Base-by-base conservation (phyloP, 78 protist species). In the Creolimax fragrantissima region DNA sequence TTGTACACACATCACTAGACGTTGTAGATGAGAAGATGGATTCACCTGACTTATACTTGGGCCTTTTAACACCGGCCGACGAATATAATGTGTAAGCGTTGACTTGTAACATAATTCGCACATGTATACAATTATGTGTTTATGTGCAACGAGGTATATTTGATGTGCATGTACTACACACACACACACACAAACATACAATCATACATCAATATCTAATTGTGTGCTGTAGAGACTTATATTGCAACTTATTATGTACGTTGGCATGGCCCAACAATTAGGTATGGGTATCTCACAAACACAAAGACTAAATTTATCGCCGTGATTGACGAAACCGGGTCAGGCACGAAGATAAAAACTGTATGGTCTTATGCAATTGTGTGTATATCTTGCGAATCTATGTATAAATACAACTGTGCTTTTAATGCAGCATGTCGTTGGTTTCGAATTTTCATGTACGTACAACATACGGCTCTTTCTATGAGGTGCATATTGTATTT, bases 151-250 rank as follows among this genome's bases (percentile, higher is more conserved):
- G n/a, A n/a, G n/a, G n/a, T n/a, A n/a, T n/a, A n/a, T n/a, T n/a
- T n/a, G n/a, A n/a, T n/a, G n/a, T n/a, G n/a, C n/a, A n/a, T n/a
- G n/a, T n/a, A n/a, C n/a, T 41, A 81, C 85, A 81, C 85, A 81
- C 85, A 81, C 85, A 81, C 85, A 81, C 85, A 81, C 85, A 81
- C 85, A 81, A 37, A 81, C 85, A 81, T 41, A 81, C 85, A 81
- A 37, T 39, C 85, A 5, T 24, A 7, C 4, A 5, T 6, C 5
- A 41, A 24, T 37, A 7, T 81, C 85, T 3, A 81, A 3, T 4
- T 24, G 85, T 81, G 35, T 5, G 11, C 17, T 17, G 17, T 58
- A 81, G 44, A 81, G 5, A 81, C 3, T 4, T 81, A n/a, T n/a
- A n/a, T n/a, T n/a, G n/a, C n/a, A n/a, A n/a, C n/a, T n/a, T n/a